These are phyloP conservation scores for Eutrema salsugineum DNA, from an alignment of 441 rosid genomes.

Conservation along the genomic window DNA sequence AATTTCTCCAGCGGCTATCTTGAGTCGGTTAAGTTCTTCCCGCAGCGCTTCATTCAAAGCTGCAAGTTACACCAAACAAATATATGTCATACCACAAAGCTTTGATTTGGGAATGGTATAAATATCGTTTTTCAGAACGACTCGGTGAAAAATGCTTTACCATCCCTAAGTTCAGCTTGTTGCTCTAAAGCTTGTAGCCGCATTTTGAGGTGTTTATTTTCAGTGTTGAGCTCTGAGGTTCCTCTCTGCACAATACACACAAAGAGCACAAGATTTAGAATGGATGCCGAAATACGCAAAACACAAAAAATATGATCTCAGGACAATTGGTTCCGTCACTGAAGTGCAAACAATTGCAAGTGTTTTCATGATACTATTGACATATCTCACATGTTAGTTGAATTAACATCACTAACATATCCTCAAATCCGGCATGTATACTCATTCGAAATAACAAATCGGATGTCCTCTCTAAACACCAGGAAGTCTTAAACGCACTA, in stretches of 20 bases:
- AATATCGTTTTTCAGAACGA: not conserved
- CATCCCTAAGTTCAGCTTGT: slow-evolving; percentile 80
- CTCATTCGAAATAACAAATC: not conserved
- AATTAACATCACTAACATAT: not conserved
- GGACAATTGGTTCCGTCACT: too few species aligned
- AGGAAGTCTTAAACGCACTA: not conserved
- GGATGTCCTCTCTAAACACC: not conserved
- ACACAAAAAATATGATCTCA: not conserved
- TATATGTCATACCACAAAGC: not conserved
- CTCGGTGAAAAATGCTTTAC: slow-evolving; percentile 8
- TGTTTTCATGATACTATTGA: not conserved
- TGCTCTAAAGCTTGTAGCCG: slow-evolving; percentile 94
- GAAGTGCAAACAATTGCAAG: not conserved
- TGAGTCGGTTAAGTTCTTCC: slow-evolving; percentile 89
- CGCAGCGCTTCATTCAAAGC: slow-evolving; percentile 78
- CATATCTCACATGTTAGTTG: not conserved
- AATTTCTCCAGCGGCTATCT: slow-evolving; percentile 64
- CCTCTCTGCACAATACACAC: slow-evolving; percentile 58
- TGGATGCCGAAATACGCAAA: not conserved
- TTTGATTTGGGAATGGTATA: too few species aligned
- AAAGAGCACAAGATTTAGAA: not conserved
- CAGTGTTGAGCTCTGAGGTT: slow-evolving; percentile 67
- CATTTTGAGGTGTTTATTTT: slow-evolving; percentile 90
- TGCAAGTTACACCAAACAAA: slow-evolving; percentile 29
- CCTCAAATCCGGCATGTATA: too few species aligned